phyloP scores from a whole-genome alignment of 2,329 filamentous ascomycete genomes.

The Neoascochyta sp. region DNA sequence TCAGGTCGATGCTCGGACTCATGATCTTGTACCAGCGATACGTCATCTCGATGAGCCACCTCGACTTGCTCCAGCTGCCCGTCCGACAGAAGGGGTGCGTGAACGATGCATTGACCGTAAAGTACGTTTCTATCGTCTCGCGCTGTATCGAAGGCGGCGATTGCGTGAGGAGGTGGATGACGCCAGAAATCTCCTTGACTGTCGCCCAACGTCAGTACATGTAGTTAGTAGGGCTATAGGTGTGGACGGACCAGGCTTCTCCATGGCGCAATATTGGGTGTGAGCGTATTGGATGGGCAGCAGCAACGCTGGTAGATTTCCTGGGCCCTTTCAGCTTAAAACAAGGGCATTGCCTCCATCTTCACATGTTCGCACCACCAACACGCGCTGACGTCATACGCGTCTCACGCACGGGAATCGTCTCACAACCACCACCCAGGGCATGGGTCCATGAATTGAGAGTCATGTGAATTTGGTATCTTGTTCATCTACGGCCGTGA shows the following conservation, averaged over 20 bases:
- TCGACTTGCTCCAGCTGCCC: constrained; percentile 57
- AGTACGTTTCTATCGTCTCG: constrained; percentile 66
- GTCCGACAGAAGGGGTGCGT: constrained; percentile 75
- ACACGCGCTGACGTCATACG: no score
- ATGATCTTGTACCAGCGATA: constrained; percentile 75
- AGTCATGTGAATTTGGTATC: no score
- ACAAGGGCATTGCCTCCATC: no score
- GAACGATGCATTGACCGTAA: constrained; percentile 68
- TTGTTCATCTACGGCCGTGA: no score
- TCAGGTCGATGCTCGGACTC: constrained; percentile 67
- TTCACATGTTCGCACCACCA: no score
- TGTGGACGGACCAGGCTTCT: constrained; percentile 32
- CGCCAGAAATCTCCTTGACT: constrained; percentile 58
- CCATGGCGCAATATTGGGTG: constrained; percentile 19
- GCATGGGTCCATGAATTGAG: no score
- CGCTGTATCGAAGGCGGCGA: constrained; percentile 64
- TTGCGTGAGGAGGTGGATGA: constrained; percentile 68
- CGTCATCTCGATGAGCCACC: constrained; percentile 64
- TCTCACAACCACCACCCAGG: no score
- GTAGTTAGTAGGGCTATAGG: neutral
- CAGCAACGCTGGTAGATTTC: no score
- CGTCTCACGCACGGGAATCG: no score
- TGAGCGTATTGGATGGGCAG: no score
- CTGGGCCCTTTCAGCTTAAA: no score
- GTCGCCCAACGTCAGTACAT: neutral